phyloP scores from a whole-genome alignment of 352 stramenopile genomes.

The Pythium folliculosum region DNA sequence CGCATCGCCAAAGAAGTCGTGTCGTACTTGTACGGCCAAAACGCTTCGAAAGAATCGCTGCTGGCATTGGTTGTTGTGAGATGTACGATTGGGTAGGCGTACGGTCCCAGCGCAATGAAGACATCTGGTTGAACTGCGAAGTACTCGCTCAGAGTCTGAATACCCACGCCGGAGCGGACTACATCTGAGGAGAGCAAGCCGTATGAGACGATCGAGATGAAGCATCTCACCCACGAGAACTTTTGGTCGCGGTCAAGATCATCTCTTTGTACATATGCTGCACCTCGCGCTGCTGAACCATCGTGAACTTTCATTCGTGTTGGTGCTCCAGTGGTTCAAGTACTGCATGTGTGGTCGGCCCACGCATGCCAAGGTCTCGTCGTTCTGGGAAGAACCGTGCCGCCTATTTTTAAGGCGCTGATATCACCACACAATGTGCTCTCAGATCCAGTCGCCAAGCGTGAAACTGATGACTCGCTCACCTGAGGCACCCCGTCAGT shows the following conservation, averaged over 20 bases:
- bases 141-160: slow-evolving; percentile 4
- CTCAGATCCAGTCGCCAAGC: too few species aligned
- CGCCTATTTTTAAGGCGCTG: too few species aligned
- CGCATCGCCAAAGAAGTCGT: slow-evolving; percentile 24
- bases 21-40: slow-evolving; percentile 29
- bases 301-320: too few species aligned
- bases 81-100: slow-evolving; percentile 13
- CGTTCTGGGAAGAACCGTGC: too few species aligned
- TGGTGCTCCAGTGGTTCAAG: neutral
- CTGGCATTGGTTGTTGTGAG: slow-evolving; percentile 14
- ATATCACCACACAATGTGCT: too few species aligned
- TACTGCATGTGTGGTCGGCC: neutral
- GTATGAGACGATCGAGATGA: slow-evolving; percentile 27
- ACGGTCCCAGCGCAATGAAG: slow-evolving; percentile 9
- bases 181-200: slow-evolving; percentile 15
- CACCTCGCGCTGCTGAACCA: too few species aligned
- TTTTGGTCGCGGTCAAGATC: neutral
- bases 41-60: neutral
- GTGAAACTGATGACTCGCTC: too few species aligned
- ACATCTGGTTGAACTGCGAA: slow-evolving; percentile 9
- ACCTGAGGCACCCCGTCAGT: too few species aligned
- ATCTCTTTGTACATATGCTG: neutral
- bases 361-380: too few species aligned
- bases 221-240: slow-evolving; percentile 23
- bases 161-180: slow-evolving; percentile 13